These are phyloP conservation scores for Linum trigynum DNA, from an alignment of 345 rosid species.

Conservation along the genomic window DNA sequence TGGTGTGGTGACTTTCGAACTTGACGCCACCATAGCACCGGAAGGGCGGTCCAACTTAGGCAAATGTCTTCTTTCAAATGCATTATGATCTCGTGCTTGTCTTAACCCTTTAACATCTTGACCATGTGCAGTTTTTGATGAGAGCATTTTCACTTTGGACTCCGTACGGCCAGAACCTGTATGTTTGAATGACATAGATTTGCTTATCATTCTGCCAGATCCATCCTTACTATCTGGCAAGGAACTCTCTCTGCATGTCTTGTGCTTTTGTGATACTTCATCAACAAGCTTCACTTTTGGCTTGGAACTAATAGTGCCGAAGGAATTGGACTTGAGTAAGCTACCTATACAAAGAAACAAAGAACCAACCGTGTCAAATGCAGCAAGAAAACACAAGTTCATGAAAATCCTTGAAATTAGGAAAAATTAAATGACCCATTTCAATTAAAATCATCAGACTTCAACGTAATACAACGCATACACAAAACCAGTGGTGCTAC, in stretches of 20 bases:
- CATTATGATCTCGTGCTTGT: constrained; percentile 42
- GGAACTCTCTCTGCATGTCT: constrained; percentile 33
- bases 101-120: constrained; percentile 53
- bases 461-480: not conserved
- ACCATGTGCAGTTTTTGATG: constrained; percentile 38
- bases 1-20: constrained; percentile 30
- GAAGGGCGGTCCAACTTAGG: constrained; percentile 29
- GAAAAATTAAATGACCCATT: not conserved
- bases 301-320: constrained; percentile 42
- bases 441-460: not conserved
- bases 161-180: constrained; percentile 39
- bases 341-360: constrained; percentile 39
- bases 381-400: not conserved
- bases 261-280: constrained; percentile 56
- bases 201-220: constrained; percentile 41
- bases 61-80: constrained; percentile 36
- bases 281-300: constrained; percentile 60
- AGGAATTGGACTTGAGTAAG: constrained; percentile 69
- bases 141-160: constrained; percentile 42
- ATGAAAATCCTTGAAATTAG: not conserved
- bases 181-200: constrained; percentile 61
- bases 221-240: constrained; percentile 50
- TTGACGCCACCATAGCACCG: constrained; percentile 19
- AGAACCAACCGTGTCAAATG: not conserved
- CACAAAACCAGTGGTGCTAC: not conserved